These are phyloP conservation scores for Lophiostoma macrostomum DNA, from an alignment of 495 filamentous ascomycete species.

Conservation along the genomic window DNA sequence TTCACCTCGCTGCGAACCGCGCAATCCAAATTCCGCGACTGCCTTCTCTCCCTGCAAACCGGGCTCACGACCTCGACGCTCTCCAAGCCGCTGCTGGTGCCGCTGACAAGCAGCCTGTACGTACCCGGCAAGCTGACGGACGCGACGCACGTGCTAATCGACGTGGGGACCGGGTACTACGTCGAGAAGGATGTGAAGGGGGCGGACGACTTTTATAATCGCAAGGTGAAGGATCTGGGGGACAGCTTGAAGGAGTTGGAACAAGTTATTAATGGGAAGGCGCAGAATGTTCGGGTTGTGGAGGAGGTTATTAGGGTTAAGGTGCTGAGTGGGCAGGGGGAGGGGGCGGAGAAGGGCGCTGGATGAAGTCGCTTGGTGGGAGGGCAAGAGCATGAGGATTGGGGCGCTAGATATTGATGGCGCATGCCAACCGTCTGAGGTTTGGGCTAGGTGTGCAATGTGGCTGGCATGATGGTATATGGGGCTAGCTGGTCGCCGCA, in stretches of 20 bases:
- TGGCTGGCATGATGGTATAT: no score
- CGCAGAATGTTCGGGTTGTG: constrained; percentile 75
- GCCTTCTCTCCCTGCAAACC: constrained; percentile 61
- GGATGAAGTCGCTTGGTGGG: background rate
- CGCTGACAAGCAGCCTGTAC: constrained; percentile 89
- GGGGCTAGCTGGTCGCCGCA: no score
- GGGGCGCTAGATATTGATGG: background rate
- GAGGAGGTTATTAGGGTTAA: constrained; percentile 70
- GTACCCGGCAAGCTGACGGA: constrained; percentile 78
- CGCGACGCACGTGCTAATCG: constrained; percentile 80
- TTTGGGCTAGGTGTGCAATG: no score
- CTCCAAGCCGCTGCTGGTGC: constrained; percentile 75
- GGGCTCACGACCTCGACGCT: constrained; percentile 26
- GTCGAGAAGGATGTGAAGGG: constrained; percentile 85
- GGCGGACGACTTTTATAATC: constrained; percentile 79
- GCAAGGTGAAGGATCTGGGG: constrained; percentile 76
- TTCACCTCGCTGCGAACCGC: constrained; percentile 85
- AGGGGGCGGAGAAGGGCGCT: constrained; percentile 14
- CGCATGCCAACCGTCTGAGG: no score
- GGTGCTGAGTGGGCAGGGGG: constrained; percentile 23
- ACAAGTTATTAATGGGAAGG: constrained; percentile 79
- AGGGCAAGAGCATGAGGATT: background rate
- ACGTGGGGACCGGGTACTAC: constrained; percentile 95
- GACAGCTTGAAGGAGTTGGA: constrained; percentile 81
- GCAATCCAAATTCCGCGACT: constrained; percentile 88